Base-by-base conservation (phyloP, 2,329 filamentous ascomycete species). In the Ophiostoma ulmi region DNA sequence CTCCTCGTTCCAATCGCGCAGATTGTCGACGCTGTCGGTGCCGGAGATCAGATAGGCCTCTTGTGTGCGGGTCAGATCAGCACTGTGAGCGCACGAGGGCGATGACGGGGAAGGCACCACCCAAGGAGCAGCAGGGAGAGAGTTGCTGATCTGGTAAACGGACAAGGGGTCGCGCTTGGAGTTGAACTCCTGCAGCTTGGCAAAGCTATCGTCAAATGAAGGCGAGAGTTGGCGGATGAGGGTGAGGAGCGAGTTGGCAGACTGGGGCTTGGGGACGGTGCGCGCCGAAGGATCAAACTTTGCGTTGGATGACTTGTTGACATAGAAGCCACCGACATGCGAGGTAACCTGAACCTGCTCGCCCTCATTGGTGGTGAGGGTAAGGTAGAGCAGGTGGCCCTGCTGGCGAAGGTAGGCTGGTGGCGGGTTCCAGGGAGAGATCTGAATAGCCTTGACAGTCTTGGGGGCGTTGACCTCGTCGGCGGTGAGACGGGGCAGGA, bases 1-100 rank as follows among this genome's bases (percentile, higher is more conserved):
- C 78, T 99, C 95, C 80, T 99, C 95, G 76, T 99, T 99, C 94
- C 96, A 99, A 80, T 99, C 95, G 72, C 95, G 89, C 73, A 99
- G 84, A 5, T 93, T 97, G 78, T 99, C 95, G 0, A 93, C 92
- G 78, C 94, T 97, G 77, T 99, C 95, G 36, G 94, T 90, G 39
- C 96, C 96, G 26, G 92, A 88, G 72, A 98, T 89, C 72, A 99
- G 83, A 78, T 92, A 97, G 67, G 91, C 92, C 83, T 99, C 95
- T 81, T 99, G 95, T 31, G 94, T 92, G 70, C 96, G 88, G 31
- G 94, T 92, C 73, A 93, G 87, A 78, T 99, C 95, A 35, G 94
- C 80, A 76, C 90, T 87, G 79, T 99, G 95, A 71, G 87, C 83
- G 76, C 85, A 89, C 73, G 89, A 80, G 7, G 88, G 79, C 6